Evolutionary conservation across 441 rosid species (phyloP), one percentile per base, ranked within the genome.

Genomic region (Codiaeum variegatum): DNA sequence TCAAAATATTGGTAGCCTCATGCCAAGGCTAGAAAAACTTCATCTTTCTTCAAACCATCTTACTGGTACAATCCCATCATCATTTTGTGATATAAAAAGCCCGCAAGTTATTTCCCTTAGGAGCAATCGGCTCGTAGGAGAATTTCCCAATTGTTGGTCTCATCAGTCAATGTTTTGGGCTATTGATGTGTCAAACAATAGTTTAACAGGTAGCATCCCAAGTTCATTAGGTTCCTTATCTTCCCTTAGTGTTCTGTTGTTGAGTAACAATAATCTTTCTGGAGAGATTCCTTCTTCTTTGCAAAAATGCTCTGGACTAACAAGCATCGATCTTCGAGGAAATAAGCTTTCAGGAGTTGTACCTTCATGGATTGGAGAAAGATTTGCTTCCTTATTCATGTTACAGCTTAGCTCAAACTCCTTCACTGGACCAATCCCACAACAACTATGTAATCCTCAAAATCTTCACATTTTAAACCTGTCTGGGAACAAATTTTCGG

Each of bases 221-320:
- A 76, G 34, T 73, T 83, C 86, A 65, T 74, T 90, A 1, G 85
- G 87, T 75, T 66, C 46, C 58, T 59, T 88, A 11, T 71, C 54
- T 73, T 86, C 90, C 46, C 88, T 88, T 11, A 83, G 83, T 5
- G 84, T 83, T 59, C 66, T 88, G 76, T 62, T 85, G 73, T 71
- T 90, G 67, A 82, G 87, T 70, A 76, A 82, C 74, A 88, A 88
- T 65, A 68, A 81, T 42, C 75, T 88, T 61, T 69, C 68, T 63
- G 88, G 91, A 67, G 83, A 79, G 66, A 79, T 90, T 75, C 87
- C 90, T 32, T 77, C 83, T 51, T 82, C 80, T n/a, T 82, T 87
- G 75, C 83, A 79, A 76, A 90, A 90, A 7, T 85, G 92, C 79
- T 66, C 83, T 0, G 88, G 86, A 42, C 72, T 85, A 72, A 85